Evolutionary conservation across 2,329 filamentous ascomycete genomes (phyloP).

Genomic region (Dactylellina sp.): DNA sequence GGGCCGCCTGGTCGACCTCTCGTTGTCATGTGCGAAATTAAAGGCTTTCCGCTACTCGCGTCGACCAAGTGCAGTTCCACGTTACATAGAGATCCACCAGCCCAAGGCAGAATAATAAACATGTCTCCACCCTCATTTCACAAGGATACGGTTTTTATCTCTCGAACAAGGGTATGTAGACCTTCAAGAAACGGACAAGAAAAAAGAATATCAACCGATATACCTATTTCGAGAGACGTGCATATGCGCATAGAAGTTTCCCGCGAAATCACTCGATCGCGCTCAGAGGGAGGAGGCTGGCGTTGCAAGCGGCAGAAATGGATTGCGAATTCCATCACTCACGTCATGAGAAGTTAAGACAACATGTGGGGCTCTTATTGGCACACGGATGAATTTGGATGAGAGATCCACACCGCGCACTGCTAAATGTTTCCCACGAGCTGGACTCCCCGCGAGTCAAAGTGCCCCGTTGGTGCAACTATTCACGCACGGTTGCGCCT

Average conservation of each 20-base stretch:
- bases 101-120: conserved; percentile 39
- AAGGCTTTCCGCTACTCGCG: conserved; percentile 47
- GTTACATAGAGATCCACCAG: conserved; percentile 48
- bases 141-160: conserved; percentile 38
- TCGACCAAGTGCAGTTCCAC: conserved; percentile 47
- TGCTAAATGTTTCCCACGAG: conserved; percentile 20
- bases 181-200: too few species aligned
- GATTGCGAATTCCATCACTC: conserved; percentile 56
- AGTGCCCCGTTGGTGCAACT: conserved; percentile 28
- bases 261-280: conserved; percentile 26
- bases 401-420: conserved; percentile 32
- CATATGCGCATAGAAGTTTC: conserved; percentile 26
- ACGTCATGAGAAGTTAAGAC: conserved; percentile 55
- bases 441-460: conserved; percentile 18
- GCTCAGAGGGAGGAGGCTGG: conserved; percentile 33
- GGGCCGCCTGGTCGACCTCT: conserved; percentile 46
- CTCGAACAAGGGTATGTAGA: conserved; percentile 23
- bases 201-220: conserved; percentile 18
- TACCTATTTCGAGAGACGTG: conserved; percentile 31
- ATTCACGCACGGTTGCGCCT: conserved; percentile 46
- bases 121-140: conserved; percentile 46
- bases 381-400: conserved; percentile 56
- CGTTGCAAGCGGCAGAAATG: conserved; percentile 50
- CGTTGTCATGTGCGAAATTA: conserved; percentile 53
- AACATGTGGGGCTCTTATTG: conserved; percentile 51